Conservation (phyloP, 257 asterid species). For the Misopates orontium region DNA sequence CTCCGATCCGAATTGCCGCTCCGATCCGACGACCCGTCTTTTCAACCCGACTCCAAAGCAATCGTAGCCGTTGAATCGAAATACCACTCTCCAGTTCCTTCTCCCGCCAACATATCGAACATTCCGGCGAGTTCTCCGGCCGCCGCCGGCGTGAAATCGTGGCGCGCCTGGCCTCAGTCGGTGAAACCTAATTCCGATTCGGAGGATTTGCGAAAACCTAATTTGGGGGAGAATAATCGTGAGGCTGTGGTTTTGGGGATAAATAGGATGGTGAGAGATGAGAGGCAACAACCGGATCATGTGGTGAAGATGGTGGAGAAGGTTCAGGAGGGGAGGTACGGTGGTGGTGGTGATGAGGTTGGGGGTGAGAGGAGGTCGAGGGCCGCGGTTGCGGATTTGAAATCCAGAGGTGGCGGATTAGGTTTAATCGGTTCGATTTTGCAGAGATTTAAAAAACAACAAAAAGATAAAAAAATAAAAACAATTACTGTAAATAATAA, state of each 20-base stretch:
- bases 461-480: too few species aligned
- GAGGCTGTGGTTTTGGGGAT: slow-evolving; percentile 40
- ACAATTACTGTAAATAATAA: too few species aligned
- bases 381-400: slow-evolving; percentile 39
- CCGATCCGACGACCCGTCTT: slow-evolving; percentile 59
- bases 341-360: slow-evolving; percentile 39
- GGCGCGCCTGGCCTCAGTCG: slow-evolving; percentile 46
- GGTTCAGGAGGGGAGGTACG: slow-evolving; percentile 42
- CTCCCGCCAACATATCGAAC: slow-evolving; percentile 44
- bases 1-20: slow-evolving; percentile 69
- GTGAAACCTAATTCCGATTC: slow-evolving; percentile 42
- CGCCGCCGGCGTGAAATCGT: slow-evolving; percentile 31
- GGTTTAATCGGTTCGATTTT: too few species aligned
- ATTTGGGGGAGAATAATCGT: too few species aligned
- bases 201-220: too few species aligned
- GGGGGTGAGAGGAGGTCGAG: slow-evolving; percentile 54
- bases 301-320: slow-evolving; percentile 40
- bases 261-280: slow-evolving; percentile 44
- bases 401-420: too few species aligned
- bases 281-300: slow-evolving; percentile 40
- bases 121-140: slow-evolving; percentile 30
- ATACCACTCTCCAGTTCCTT: too few species aligned
- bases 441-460: too few species aligned
- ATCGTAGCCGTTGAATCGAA: slow-evolving; percentile 41
- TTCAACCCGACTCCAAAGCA: slow-evolving; percentile 45